Evolutionary conservation across 306 rosid species (phyloP), one percentile per base, ranked within the genome.

Genomic region (Fragaria ananassa): DNA sequence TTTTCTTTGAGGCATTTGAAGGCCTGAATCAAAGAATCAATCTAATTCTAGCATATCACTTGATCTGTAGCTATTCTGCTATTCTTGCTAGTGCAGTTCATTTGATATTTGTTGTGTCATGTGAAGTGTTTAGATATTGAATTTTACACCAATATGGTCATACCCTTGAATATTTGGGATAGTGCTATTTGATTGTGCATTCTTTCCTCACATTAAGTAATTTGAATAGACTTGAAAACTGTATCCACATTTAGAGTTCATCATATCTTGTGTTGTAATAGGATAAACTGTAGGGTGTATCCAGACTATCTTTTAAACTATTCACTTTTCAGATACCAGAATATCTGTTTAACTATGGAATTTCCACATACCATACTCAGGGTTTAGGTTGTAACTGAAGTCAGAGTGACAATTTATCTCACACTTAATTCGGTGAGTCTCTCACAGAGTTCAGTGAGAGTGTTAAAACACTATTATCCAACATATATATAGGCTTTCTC

Each of bases 21-120:
- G 75, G 85, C 79, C 81, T 76, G 72, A 79, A 78, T 81, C 79
- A 79, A 70, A 80, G 87, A 62, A 86, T 68, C 78, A 56, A 76
- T 81, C 75, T 78, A 64, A 69, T 75, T 47, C 57, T 79, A 41
- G 19, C 76, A 63, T 70, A 69, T 60, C 70, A 49, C 69, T 60
- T 65, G 72, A 29, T 70, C 56, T 80, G 63, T 74, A 46, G 78
- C 66, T 64, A 42, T 46, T 54, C 73, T 76, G 82, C 81, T 85
- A 67, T 82, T 67, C 83, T 75, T 80, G 72, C 82, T 77, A 70
- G 41, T 76, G 84, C 82, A 72, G 78, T 75, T 81, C 78, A 60
- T 74, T 79, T 81, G 79, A 81, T 85, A 76, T 83, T 79, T 83
- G 80, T 80, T 74, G 72, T 64, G 80, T 71, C 81, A 69, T 66